Evolutionary conservation across 768 basidiomycete genomes (phyloP), one percentile per base, ranked within the genome.

Genomic region (Multifurca ochricompacta): DNA sequence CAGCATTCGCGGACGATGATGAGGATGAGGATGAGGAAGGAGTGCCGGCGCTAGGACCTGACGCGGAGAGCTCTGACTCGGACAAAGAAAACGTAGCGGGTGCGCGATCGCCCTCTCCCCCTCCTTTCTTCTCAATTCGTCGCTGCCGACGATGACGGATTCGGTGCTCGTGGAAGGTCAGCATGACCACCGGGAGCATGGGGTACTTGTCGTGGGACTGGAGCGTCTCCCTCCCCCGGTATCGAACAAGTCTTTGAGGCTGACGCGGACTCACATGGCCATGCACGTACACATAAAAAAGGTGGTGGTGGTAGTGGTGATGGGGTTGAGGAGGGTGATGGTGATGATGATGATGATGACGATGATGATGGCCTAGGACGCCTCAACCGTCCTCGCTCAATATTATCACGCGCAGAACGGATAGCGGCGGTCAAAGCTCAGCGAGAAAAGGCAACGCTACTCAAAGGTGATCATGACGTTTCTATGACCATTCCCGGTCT

Each of bases 171-270:
- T 66, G 21, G 66, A 60, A 10, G 61, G 60, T 0, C 31, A 21
- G 25, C 56, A 43, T 0, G 48, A 45, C 58, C 81, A 72, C 5
- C 77, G 75, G 14, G 60, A 73, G 11, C 83, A 82, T 65, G 68
- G 86, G 6, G 66, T 86, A 21, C 62, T 77, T 9, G 67, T 74
- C 3, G 66, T 79, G 6, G 77, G 79, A 4, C 67, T 78, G 3
- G 66, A 74, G 35, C 77, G 82, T 59, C 69, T 87, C 3, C 83
- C 83, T 1, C 75, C 6, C 78, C 74, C 0, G 88, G 87, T 13
- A 76, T 81, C 46, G 89, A 91, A 63, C 87, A 89, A 64, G 87
- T 92, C n/a, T 92, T 82, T 60, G 89, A 91, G 64, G 80, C 79
- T 1, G 85, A 87, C 4, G 70, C 78, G 4, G 73, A 66, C 8